Evolutionary conservation across 2,329 filamentous ascomycete species (phyloP).

Genomic region (Colletotrichum sp.): DNA sequence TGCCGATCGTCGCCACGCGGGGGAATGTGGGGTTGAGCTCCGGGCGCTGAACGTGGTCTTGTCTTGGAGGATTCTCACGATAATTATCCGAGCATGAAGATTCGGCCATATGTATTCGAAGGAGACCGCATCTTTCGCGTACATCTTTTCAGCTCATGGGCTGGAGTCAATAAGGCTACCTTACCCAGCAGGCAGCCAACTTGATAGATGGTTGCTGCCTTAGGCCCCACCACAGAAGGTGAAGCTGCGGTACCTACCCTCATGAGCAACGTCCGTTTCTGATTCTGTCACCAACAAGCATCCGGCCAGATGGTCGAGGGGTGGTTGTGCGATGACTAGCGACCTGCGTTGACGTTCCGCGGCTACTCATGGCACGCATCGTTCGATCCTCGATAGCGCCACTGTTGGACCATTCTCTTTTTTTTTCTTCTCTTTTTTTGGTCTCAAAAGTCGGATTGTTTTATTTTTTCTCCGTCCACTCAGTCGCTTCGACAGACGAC

Average conservation of each 20-base stretch:
- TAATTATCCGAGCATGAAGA: accelerated
- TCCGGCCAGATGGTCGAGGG: neutral
- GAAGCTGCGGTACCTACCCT: neutral
- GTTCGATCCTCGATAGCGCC: neutral
- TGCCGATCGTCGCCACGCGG: neutral
- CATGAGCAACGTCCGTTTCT: neutral
- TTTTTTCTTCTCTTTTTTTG: neutral
- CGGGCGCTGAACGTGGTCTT: neutral
- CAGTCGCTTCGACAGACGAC: neutral
- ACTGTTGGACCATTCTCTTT: neutral
- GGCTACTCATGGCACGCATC: neutral
- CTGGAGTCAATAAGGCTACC: neutral
- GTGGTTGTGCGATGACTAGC: neutral
- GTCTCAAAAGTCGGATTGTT: neutral
- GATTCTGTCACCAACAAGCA: neutral
- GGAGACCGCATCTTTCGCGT: neutral
- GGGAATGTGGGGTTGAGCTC: neutral
- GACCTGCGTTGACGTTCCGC: neutral
- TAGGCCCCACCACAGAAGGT: neutral
- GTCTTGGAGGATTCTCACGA: neutral
- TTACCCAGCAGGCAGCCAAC: neutral
- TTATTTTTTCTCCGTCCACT: too few species aligned
- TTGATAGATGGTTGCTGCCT: neutral
- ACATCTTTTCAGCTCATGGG: neutral
- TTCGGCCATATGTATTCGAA: neutral